Conservation (phyloP, 2,329 filamentous ascomycete species). For the Xylogone sp. region DNA sequence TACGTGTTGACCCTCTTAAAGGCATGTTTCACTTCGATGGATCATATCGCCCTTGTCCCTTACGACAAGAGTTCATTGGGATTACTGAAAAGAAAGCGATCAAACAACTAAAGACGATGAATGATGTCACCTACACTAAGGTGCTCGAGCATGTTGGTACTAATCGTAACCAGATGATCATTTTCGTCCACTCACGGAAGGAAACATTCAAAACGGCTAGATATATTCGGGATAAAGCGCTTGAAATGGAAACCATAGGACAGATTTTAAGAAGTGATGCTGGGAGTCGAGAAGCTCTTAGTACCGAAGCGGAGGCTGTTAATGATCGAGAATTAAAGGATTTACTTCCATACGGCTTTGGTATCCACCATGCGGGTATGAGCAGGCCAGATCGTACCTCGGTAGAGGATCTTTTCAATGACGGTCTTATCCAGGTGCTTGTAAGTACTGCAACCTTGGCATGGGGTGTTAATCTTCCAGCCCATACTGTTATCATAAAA, state of each 20-base stretch:
- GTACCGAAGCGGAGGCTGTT: slow-evolving; percentile 77
- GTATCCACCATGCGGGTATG: slow-evolving; percentile 98
- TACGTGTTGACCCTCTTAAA: slow-evolving; percentile 80
- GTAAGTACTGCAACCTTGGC: slow-evolving; percentile 97
- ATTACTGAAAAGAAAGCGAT: slow-evolving; percentile 98
- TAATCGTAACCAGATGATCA: slow-evolving; percentile 95
- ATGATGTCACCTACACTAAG: slow-evolving; percentile 97
- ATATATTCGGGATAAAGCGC: slow-evolving; percentile 91
- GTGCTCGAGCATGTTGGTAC: slow-evolving; percentile 93
- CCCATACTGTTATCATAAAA: slow-evolving; percentile 98
- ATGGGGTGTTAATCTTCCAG: slow-evolving; percentile 97
- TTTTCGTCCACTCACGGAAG: slow-evolving; percentile 97
- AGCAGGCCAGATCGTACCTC: slow-evolving; percentile 90
- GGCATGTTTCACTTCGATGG: slow-evolving; percentile 96
- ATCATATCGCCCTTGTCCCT: slow-evolving; percentile 85
- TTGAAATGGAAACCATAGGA: slow-evolving; percentile 96
- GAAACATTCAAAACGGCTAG: slow-evolving; percentile 97
- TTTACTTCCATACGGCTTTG: slow-evolving; percentile 90
- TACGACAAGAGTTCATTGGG: slow-evolving; percentile 96
- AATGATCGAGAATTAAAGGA: slow-evolving; percentile 89
- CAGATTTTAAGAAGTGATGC: slow-evolving; percentile 93
- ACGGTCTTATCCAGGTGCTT: slow-evolving; percentile 88
- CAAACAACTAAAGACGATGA: slow-evolving; percentile 99
- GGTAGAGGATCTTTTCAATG: slow-evolving; percentile 90
- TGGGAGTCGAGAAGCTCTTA: slow-evolving; percentile 82